Base-by-base conservation (phyloP, 495 filamentous ascomycete species). In the Penicillium lividum region DNA sequence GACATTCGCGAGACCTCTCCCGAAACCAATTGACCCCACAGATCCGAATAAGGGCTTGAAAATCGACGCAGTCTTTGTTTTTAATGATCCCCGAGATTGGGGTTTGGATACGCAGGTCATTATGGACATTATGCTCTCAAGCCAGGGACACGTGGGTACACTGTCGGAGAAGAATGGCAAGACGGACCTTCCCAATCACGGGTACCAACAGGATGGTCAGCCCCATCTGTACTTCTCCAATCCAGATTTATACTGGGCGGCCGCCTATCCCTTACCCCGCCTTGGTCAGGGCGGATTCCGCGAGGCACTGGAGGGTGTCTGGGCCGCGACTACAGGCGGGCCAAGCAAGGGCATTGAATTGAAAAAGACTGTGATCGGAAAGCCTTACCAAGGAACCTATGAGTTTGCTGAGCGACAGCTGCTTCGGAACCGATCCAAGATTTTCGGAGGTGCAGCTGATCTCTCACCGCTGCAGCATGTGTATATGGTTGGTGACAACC, bases 401-500 rank as follows among this genome's bases (percentile, higher is more conserved):
- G 77, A 78, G 61, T 99, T 88, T 70, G 93, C 94, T 0, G 93
- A 97, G 75, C 72, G 78, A 22, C 80, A 88, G 56, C 71, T 99
- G 29, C 68, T 77, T 51, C 73, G 72, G 33, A 86, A 92, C 60
- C 80, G 91, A 13, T 61, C 73, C 15, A 62, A 81, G 31, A 59
- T 82, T 4, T 70, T 79, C 56, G 66, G 68, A 15, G 43, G 16
- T 44, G 67, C 64, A 15, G 60, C 69, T 36, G 60, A 74, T 15
- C 56, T 77, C 1, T 67, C 66, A 7, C 75, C 74, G 15, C 67
- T 96, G 57, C 71, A 75, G 64, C 82, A 77, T 13, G 90, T 99
- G 5, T 98, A 95, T 65, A 97, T 98, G 93, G 81, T 99, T n/a
- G 94, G 94, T 0, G 94, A 99, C 64, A 99, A 98, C 62, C 93